Evolutionary conservation across 1,284 basidiomycete genomes (phyloP).

Genomic region (Ustilago loliicola): DNA sequence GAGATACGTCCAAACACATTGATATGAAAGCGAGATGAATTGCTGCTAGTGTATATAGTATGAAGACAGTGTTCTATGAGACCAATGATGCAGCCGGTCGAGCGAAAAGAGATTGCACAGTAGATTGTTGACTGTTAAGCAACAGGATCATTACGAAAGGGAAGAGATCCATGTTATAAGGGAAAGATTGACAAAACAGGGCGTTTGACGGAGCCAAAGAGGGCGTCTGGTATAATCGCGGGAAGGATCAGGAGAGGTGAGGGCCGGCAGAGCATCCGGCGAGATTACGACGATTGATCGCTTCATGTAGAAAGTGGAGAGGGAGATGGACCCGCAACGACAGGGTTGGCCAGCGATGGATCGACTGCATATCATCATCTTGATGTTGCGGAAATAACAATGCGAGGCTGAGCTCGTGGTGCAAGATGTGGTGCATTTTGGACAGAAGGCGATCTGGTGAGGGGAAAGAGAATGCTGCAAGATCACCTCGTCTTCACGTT

Average conservation of each 20-base stretch:
- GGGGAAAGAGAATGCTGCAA: not conserved
- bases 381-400: not conserved
- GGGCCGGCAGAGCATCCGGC: not conserved
- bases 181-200: not conserved
- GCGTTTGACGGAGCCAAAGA: not conserved
- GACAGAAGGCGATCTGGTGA: not conserved
- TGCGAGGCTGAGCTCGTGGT: not conserved
- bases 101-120: not conserved
- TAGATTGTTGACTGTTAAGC: not conserved
- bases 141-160: not conserved
- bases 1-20: not conserved
- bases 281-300: not conserved
- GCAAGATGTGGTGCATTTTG: not conserved
- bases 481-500: conserved; percentile 60
- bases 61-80: conserved; percentile 3
- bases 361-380: not conserved
- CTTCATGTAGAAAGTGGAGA: not conserved
- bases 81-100: not conserved
- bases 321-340: not conserved
- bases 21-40: conserved; percentile 7
- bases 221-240: not conserved
- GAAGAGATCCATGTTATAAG: not conserved
- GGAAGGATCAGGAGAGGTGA: not conserved
- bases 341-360: not conserved
- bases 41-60: conserved; percentile 38